Base-by-base conservation (phyloP, 2,329 filamentous ascomycete species). In the Curvularia sp. region DNA sequence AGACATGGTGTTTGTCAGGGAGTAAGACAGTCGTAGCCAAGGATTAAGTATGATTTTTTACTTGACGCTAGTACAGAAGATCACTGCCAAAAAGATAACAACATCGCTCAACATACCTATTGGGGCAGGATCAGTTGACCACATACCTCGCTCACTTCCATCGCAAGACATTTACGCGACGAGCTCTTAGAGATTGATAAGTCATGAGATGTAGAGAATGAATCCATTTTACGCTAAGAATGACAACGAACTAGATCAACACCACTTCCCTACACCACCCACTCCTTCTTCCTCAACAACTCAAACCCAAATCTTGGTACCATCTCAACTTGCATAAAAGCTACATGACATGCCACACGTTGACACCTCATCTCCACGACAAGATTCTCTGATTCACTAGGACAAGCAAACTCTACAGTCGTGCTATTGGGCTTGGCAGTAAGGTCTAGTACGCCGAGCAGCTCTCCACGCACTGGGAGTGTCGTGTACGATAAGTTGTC, bases 291-390 rank as follows among this genome's bases (percentile, higher is more conserved):
- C 33, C 58, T 57, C 46, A 55, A 26, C 54, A 61, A 55, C 51
- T 52, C 24, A 49, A 55, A 58, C 33, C 54, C 49, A 48, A 57
- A 42, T 3, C 31, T 50, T 42, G 54, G 58, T 39, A 12, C 53
- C 53, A 61, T 57, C 22, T 61, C 53, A 51, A 61, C 35, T 35
- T 57, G 58, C 58, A 50, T 57, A 47, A 50, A 57, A 50, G 49
- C 51, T 31, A 57, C 41, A 24, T 43, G 20, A 12, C 31, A 35
- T 35, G 31, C 31, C 13, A 35, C 31, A 35, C 31, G 31, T 12
- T 35, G 31, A 10, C 31, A 35, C 31, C 31, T 35, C 31, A 35
- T 35, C 13, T 35, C 31, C 13, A 35, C 31, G 5, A 35, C 31
- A 1, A 35, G 31, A 35, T 15, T 35, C 31, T 35, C 31, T 35